Base-by-base conservation (phyloP, 768 basidiomycete genomes). In the Psilocybe sp. region DNA sequence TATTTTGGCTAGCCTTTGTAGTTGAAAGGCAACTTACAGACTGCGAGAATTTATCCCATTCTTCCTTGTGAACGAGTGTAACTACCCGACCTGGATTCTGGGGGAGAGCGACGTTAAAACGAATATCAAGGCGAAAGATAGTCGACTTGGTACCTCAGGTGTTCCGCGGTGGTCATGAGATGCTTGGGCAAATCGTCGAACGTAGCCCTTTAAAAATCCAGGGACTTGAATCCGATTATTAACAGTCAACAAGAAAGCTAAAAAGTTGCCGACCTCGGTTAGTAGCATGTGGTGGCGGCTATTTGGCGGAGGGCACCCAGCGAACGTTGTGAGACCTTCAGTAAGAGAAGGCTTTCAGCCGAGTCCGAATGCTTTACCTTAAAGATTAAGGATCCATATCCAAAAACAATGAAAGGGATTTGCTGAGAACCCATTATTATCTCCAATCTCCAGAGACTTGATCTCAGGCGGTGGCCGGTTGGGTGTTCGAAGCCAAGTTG, bases 111-210 rank as follows among this genome's bases (percentile, higher is more conserved):
- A 23, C 13, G 7, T 13, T 40, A 7, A n/a, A 15, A 12, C 20
- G 15, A 40, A 16, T 14, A 4, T 5, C 10, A 28, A 15, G 40
- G 12, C 4, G 2, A 19, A 44, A 40, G 12, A 38, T 48, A 40
- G 6, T 9, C 6, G 8, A 33, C 2, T 16, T 49, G 67, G 46
- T 35, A 89, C 87, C 72, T 92, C 86, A 2, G 84, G 89, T 0
- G 92, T 95, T 15, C 94, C 94, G 10, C 94, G 79, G 67, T 98
- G 94, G 62, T 98, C 94, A 63, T 92, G 89, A 49, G 92, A 95
- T 62, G 82, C 80, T 68, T 96, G 92, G 0, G 93, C 91, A 60
- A 97, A 97, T 20, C 94, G 75, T 1, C 93, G 80, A 0, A 95
- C 89, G 52, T 92, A 93, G 32, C 90, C 90, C 69, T 93, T 96